These are phyloP conservation scores for Tylopilus felleus DNA, from an alignment of 768 basidiomycete genomes.

Conservation along the genomic window DNA sequence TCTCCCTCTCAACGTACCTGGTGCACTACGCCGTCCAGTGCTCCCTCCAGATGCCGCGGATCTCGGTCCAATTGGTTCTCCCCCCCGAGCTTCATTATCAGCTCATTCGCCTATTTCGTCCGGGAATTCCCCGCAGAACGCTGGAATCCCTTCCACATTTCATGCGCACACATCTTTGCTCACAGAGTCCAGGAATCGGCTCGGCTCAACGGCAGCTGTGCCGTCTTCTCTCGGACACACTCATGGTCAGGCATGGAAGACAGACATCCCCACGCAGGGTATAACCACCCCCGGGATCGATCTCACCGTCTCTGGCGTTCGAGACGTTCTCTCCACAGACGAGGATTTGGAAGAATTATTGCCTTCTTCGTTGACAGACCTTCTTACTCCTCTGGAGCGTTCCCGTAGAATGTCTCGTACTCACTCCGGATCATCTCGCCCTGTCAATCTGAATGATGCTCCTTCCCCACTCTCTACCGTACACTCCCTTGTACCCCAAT, in stretches of 20 bases:
- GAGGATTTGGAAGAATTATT: conserved; percentile 87
- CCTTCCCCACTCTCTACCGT: conserved; percentile 16
- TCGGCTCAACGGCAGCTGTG: conserved; percentile 38
- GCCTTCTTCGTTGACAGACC: conserved; percentile 82
- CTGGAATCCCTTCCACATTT: conserved; percentile 59
- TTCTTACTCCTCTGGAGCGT: conserved; percentile 86
- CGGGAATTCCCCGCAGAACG: conserved; percentile 40
- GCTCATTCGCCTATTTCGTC: conserved; percentile 54
- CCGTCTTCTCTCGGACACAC: conserved; percentile 59
- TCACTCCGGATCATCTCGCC: conserved; percentile 42
- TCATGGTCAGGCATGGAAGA: conserved; percentile 26
- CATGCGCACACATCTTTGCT: conserved; percentile 61
- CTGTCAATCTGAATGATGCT: conserved; percentile 19
- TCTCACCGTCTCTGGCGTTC: conserved; percentile 36
- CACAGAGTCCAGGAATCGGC: conserved; percentile 37
- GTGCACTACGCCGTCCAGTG: conserved; percentile 47
- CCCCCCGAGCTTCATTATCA: conserved; percentile 48
- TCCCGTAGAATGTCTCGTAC: conserved; percentile 78
- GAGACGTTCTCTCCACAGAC: conserved; percentile 42
- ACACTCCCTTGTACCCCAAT: conserved; percentile 14
- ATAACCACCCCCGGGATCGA: conserved; percentile 12
- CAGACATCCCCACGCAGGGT: conserved; percentile 22
- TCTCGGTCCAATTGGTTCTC: conserved; percentile 83
- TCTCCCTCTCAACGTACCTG: conserved; percentile 49
- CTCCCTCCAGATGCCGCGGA: conserved; percentile 43